A percentile compares a stretch with the other conserved stretches of the same genome.
phyloP scores from a whole-genome alignment of 768 basidiomycete genomes.

The Cubamyces lactineus region DNA sequence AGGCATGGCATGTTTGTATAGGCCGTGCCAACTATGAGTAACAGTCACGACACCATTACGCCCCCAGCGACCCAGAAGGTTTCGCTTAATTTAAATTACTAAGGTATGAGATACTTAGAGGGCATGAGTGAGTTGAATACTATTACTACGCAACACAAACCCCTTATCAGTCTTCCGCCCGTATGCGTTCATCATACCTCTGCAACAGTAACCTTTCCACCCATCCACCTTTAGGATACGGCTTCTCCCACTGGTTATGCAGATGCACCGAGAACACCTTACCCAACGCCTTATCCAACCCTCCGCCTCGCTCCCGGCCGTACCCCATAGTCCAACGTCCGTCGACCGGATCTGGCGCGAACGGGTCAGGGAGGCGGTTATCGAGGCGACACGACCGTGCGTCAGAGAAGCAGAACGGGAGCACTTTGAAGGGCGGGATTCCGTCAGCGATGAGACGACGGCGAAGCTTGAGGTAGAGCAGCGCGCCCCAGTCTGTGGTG shows the following conservation, averaged over 20 bases:
- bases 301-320: conserved; percentile 62
- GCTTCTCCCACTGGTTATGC: conserved; percentile 96
- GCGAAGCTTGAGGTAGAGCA: conserved; percentile 91
- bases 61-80: no score
- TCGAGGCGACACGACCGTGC: conserved; percentile 90
- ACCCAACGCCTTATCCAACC: conserved; percentile 58
- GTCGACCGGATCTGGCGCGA: conserved; percentile 47
- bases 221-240: conserved; percentile 84
- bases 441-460: conserved; percentile 74
- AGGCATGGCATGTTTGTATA: no score
- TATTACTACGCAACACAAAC: no score
- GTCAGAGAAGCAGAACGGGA: conserved; percentile 96
- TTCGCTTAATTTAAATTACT: no score
- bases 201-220: conserved; percentile 76
- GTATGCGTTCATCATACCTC: conserved; percentile 53
- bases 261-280: conserved; percentile 89
- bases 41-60: no score
- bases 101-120: no score
- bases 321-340: conserved; percentile 73
- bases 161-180: not conserved
- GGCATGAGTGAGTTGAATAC: no score
- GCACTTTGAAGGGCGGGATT: conserved; percentile 84
- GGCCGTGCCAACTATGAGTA: no score
- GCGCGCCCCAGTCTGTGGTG: conserved; percentile 93
- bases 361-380: conserved; percentile 93